Evolutionary conservation across 1,139 yeast genomes (phyloP).

Genomic region (Lodderomyces oxycetoniae): DNA sequence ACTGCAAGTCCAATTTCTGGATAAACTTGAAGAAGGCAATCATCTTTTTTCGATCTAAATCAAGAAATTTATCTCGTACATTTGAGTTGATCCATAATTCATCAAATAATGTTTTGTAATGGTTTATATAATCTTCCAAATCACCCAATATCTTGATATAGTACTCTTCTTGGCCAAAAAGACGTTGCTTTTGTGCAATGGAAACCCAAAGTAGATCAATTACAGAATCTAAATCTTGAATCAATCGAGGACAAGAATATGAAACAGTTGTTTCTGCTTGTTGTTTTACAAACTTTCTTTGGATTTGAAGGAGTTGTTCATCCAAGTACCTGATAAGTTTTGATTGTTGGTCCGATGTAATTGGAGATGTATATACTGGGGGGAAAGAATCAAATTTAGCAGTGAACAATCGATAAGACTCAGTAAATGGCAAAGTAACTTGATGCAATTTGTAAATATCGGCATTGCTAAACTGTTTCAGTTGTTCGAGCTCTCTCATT

Average conservation of each 20-base stretch:
- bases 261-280: constrained; percentile 36
- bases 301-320: constrained; percentile 50
- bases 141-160: constrained; percentile 61
- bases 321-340: constrained; percentile 60
- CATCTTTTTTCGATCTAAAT: constrained; percentile 13
- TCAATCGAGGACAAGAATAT: constrained; percentile 35
- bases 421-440: constrained; percentile 29
- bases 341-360: constrained; percentile 47
- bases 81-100: constrained; percentile 4
- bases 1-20: constrained; percentile 39
- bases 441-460: constrained; percentile 2
- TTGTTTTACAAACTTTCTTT: constrained; percentile 61
- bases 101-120: constrained; percentile 26
- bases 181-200: constrained; percentile 16
- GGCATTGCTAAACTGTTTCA: background rate
- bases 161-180: constrained; percentile 59
- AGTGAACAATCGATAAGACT: constrained; percentile 17
- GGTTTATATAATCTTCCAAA: constrained; percentile 54
- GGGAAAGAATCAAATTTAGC: constrained; percentile 5
- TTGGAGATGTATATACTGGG: background rate
- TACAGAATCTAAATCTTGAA: constrained; percentile 42
- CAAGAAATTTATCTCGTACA: constrained; percentile 2
- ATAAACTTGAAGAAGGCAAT: constrained; percentile 34
- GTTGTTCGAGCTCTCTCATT: background rate
- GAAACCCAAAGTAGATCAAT: constrained; percentile 60